Evolutionary conservation across 164 flowering plant species (phyloP).

Genomic region (Protea cynaroides): DNA sequence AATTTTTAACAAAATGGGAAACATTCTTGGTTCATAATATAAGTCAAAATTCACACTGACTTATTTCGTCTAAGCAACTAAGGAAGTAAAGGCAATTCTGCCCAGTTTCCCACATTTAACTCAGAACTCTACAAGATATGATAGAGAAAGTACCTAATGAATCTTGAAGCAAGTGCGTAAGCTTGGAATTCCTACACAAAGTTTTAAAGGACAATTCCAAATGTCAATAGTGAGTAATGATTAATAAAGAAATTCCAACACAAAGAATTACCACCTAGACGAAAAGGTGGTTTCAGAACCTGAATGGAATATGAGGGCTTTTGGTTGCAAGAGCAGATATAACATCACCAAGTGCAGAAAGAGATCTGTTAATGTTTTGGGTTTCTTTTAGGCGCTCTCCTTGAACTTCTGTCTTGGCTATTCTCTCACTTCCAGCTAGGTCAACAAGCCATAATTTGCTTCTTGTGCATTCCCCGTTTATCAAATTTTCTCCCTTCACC

Average conservation of each 20-base stretch:
- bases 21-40: not conserved
- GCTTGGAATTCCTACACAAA: slow-evolving; percentile 80
- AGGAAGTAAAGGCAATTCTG: not conserved
- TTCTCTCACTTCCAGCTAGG: slow-evolving; percentile 92
- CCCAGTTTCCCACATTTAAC: not conserved
- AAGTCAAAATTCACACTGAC: not conserved
- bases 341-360: slow-evolving; percentile 98
- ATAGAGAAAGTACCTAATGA: slow-evolving; percentile 63
- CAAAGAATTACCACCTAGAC: not conserved
- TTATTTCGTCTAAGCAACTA: not conserved
- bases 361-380: slow-evolving; percentile 87
- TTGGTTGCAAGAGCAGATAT: slow-evolving; percentile 90
- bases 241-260: not conserved
- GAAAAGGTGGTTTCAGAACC: slow-evolving; percentile 32
- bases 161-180: slow-evolving; percentile 95
- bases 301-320: slow-evolving; percentile 90
- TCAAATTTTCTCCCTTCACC: slow-evolving; percentile 85
- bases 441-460: slow-evolving; percentile 98
- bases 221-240: not conserved
- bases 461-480: slow-evolving; percentile 86
- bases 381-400: slow-evolving; percentile 94
- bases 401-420: slow-evolving; percentile 93
- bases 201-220: not conserved
- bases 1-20: not conserved
- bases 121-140: not conserved